phyloP scores from a whole-genome alignment of 2,329 filamentous ascomycete species.

The Purpureocillium takamizusanense region DNA sequence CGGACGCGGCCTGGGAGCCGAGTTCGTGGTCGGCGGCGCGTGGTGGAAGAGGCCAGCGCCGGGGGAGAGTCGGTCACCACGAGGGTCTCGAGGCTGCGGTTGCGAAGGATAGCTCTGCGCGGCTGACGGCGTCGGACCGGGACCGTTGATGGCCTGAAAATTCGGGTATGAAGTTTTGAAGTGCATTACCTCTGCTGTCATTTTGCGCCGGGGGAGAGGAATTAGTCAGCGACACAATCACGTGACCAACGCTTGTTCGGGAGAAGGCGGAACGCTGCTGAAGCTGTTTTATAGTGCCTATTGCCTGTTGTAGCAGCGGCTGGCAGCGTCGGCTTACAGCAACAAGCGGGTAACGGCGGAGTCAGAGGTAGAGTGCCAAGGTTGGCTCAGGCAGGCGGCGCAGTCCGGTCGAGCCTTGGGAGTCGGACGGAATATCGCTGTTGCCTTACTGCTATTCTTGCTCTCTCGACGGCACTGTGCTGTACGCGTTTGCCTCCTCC shows the following conservation, averaged over 20 bases:
- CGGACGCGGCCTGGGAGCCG: neutral
- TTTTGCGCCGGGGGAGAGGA: neutral
- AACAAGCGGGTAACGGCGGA: constrained; percentile 8
- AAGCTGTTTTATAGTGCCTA: too few species aligned
- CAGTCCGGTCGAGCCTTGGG: too few species aligned
- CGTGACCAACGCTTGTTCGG: neutral
- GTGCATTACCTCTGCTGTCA: neutral
- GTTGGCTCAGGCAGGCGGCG: too few species aligned
- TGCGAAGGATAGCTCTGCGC: constrained; percentile 3
- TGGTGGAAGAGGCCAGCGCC: neutral
- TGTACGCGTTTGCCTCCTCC: neutral
- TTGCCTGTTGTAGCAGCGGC: too few species aligned
- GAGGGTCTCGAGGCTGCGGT: constrained; percentile 1
- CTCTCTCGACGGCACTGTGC: too few species aligned
- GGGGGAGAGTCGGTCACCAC: neutral
- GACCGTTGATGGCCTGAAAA: constrained; percentile 23
- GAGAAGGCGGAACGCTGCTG: too few species aligned
- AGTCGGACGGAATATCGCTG: neutral
- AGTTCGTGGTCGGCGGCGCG: constrained; percentile 1
- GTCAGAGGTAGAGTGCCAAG: constrained; percentile 7
- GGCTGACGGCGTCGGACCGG: constrained; percentile 6
- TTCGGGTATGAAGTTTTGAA: constrained; percentile 19
- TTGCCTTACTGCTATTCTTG: neutral
- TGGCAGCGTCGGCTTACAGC: constrained; percentile 1
- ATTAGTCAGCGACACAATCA: neutral